Base-by-base conservation (phyloP, 192 early-diverging fungal species). In the Backusella westeae region DNA sequence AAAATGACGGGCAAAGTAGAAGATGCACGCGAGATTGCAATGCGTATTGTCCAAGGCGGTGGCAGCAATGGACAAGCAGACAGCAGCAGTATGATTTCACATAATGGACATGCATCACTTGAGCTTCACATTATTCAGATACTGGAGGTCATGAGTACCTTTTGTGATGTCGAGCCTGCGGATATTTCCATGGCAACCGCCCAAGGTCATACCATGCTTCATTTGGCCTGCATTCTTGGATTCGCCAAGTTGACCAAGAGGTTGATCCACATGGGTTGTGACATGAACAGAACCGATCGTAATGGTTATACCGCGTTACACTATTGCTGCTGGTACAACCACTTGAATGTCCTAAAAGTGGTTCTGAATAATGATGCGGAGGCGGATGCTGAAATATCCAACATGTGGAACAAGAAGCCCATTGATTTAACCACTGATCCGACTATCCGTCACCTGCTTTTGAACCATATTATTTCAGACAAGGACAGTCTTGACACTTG, bases 221-320 rank as follows among this genome's bases (percentile, higher is more conserved):
- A 94, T 73, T 83, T 92, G 49, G 86, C 89, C 21, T 82, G 89
- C 34, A 87, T 92, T 73, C 78, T 92, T 72, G 90, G 91, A 15
- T 90, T 90, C 71, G 77, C 80, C 34, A 80, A 79, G 34, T 72
- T 94, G 63, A 72, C 83, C 14, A 69, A 69, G 23, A 81, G 83
- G 4, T 63, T 93, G 34, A 68, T 87, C 6, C 75, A 74, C 23
- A 75, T 85, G 9, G 87, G 85, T 7, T 83, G 82, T 56, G 76
- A 80, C 21, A 21, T 88, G 15, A 84, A 93, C 56, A 83, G 80
- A 6, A 67, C 77, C 17, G 93, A 94, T 74, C 79, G 87, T 67
- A 93, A 90, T 75, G 90, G 88, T 0, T 90, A 90, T 82, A 94
- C 86, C 6, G 87, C 91, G 3, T 75, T 94, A 71, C 93, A 94